phyloP scores from a whole-genome alignment of 805 yeast species.

The Tetrapisispora nanseiensis region DNA sequence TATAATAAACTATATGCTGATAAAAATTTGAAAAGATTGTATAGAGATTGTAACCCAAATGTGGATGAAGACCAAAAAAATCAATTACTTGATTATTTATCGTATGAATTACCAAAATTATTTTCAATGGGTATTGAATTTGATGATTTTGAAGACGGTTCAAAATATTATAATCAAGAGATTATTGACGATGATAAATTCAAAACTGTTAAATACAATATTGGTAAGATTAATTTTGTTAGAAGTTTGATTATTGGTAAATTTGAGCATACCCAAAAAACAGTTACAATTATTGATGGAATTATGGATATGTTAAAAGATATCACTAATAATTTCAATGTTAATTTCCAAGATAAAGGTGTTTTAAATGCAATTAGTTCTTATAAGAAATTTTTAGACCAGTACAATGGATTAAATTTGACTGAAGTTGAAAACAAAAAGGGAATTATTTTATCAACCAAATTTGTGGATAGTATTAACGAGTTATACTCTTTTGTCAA shows the following conservation, averaged over 20 bases:
- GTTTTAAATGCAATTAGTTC: conserved; percentile 51
- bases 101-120: conserved; percentile 19
- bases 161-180: conserved; percentile 10
- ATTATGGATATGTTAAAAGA: conserved; percentile 39
- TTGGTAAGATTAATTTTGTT: conserved; percentile 23
- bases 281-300: conserved; percentile 15
- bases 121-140: conserved; percentile 12
- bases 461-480: conserved; percentile 9
- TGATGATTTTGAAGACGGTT: conserved; percentile 4
- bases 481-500: conserved; percentile 10
- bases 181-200: neutral
- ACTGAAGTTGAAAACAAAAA: neutral
- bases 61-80: conserved; percentile 18
- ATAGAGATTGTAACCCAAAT: conserved; percentile 11
- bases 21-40: conserved; percentile 8
- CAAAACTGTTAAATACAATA: conserved; percentile 9
- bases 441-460: conserved; percentile 6
- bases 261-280: conserved; percentile 12
- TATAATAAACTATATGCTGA: conserved; percentile 34
- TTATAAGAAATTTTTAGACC: conserved; percentile 25
- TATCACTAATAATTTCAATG: conserved; percentile 50
- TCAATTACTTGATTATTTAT: conserved; percentile 19
- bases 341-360: conserved; percentile 66
- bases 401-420: conserved; percentile 6
- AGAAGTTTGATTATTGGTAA: conserved; percentile 17